These are phyloP conservation scores for Cercophora newfieldiana DNA, from an alignment of 495 filamentous ascomycete species.

Conservation along the genomic window DNA sequence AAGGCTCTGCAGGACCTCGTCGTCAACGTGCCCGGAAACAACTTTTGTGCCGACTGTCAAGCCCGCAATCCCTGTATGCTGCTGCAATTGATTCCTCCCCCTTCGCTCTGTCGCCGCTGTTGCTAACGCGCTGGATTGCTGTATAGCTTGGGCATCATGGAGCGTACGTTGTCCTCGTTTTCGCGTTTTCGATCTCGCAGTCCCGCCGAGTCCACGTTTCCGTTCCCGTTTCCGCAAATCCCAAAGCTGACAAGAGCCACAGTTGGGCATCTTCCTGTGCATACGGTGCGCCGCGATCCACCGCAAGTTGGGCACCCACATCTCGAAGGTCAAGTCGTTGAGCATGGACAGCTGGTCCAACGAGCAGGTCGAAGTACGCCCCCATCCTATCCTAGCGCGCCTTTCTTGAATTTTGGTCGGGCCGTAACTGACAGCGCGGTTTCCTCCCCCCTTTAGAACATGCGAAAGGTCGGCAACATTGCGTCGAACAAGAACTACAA, in stretches of 20 bases:
- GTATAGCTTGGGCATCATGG: slow-evolving; percentile 95
- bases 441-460: slow-evolving; percentile 60
- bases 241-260: slow-evolving; percentile 23
- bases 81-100: slow-evolving; percentile 33
- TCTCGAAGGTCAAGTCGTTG: slow-evolving; percentile 97
- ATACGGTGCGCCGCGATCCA: slow-evolving; percentile 96
- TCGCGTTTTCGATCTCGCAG: background rate
- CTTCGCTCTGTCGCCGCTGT: slow-evolving; percentile 1
- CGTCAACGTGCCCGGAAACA: slow-evolving; percentile 84
- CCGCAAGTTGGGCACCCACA: slow-evolving; percentile 94
- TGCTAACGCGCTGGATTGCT: slow-evolving; percentile 29
- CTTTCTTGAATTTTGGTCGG: background rate
- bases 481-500: slow-evolving; percentile 87
- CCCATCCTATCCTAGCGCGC: slow-evolving; percentile 7
- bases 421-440: slow-evolving; percentile 5
- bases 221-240: background rate
- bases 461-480: slow-evolving; percentile 86
- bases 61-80: slow-evolving; percentile 82
- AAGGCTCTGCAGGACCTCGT: slow-evolving; percentile 87
- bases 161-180: slow-evolving; percentile 66
- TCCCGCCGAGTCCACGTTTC: background rate
- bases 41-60: slow-evolving; percentile 90
- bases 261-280: slow-evolving; percentile 96
- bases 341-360: slow-evolving; percentile 96
- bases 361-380: slow-evolving; percentile 89